These are phyloP conservation scores for Coemansia sp. DNA, from an alignment of 192 early-diverging fungal genomes.

Conservation along the genomic window DNA sequence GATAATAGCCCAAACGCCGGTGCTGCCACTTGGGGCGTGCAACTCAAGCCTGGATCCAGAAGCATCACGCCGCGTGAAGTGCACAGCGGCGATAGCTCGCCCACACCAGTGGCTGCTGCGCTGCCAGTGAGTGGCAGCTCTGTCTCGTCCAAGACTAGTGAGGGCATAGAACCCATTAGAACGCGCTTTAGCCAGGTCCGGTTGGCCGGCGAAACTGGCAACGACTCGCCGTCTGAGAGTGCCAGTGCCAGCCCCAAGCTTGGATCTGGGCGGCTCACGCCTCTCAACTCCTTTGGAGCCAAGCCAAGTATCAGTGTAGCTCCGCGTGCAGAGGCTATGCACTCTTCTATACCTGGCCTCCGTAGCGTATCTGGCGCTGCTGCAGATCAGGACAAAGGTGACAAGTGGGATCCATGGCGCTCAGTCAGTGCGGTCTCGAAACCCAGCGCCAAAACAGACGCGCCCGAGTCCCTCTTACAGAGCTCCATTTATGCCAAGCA, in stretches of 20 bases:
- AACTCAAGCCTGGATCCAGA: slow-evolving; percentile 35
- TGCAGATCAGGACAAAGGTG: neutral
- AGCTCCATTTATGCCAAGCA: slow-evolving; percentile 37
- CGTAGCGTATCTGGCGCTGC: slow-evolving; percentile 18
- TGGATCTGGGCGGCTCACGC: slow-evolving; percentile 1
- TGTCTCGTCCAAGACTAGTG: neutral
- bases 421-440: slow-evolving; percentile 36
- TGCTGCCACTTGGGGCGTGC: slow-evolving; percentile 50
- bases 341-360: slow-evolving; percentile 47
- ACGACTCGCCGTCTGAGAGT: slow-evolving; percentile 16
- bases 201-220: slow-evolving; percentile 38
- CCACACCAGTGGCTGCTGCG: neutral
- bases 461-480: slow-evolving; percentile 43
- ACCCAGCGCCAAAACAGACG: slow-evolving; percentile 2
- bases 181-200: slow-evolving; percentile 34
- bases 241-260: slow-evolving; percentile 2
- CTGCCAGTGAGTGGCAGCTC: neutral
- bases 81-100: neutral
- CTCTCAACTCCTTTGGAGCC: slow-evolving; percentile 1
- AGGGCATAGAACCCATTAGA: slow-evolving; percentile 7
- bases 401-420: slow-evolving; percentile 55
- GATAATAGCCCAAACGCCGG: slow-evolving; percentile 46
- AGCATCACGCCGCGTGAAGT: slow-evolving; percentile 8
- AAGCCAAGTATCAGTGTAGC: slow-evolving; percentile 1
- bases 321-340: slow-evolving; percentile 17